Conservation (phyloP, 495 filamentous ascomycete genomes). For the Antarctomyces pellizariae region DNA sequence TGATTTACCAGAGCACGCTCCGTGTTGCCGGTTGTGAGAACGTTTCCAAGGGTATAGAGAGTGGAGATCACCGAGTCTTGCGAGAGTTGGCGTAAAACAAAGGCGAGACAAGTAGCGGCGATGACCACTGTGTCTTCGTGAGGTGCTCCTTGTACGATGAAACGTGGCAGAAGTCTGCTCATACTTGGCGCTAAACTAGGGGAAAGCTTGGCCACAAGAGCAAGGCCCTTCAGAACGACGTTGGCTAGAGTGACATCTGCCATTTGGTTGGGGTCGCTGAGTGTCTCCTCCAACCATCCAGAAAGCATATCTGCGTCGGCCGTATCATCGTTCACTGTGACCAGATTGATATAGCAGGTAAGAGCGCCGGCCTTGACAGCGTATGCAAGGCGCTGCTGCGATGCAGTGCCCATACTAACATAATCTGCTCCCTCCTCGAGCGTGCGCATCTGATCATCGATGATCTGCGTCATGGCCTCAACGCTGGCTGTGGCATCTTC, state of each 20-base stretch:
- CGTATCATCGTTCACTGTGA: slow-evolving; percentile 51
- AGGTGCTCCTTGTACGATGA: slow-evolving; percentile 60
- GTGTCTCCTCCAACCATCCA: slow-evolving; percentile 61
- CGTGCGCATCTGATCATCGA: slow-evolving; percentile 57
- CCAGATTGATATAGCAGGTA: slow-evolving; percentile 67
- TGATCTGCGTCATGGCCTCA: slow-evolving; percentile 48
- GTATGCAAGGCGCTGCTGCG: slow-evolving; percentile 70
- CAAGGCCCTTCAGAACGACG: slow-evolving; percentile 57
- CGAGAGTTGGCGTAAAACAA: slow-evolving; percentile 53
- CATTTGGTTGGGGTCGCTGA: slow-evolving; percentile 62
- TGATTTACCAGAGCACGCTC: slow-evolving; percentile 16
- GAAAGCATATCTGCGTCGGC: slow-evolving; percentile 64
- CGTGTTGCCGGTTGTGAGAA: slow-evolving; percentile 41
- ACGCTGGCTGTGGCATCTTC: slow-evolving; percentile 30
- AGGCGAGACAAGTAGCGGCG: slow-evolving; percentile 63
- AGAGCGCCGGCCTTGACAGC: slow-evolving; percentile 63
- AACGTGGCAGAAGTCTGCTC: slow-evolving; percentile 59
- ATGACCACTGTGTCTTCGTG: slow-evolving; percentile 37
- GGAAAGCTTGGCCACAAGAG: slow-evolving; percentile 51
- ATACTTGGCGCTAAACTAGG: slow-evolving; percentile 47
- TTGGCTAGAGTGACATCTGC: slow-evolving; percentile 46
- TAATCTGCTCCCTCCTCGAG: slow-evolving; percentile 84
- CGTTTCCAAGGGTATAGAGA: slow-evolving; percentile 81
- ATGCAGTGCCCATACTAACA: slow-evolving; percentile 57
- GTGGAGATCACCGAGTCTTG: slow-evolving; percentile 88